Base-by-base conservation (phyloP, 2,329 filamentous ascomycete species). In the Phoma sp. region DNA sequence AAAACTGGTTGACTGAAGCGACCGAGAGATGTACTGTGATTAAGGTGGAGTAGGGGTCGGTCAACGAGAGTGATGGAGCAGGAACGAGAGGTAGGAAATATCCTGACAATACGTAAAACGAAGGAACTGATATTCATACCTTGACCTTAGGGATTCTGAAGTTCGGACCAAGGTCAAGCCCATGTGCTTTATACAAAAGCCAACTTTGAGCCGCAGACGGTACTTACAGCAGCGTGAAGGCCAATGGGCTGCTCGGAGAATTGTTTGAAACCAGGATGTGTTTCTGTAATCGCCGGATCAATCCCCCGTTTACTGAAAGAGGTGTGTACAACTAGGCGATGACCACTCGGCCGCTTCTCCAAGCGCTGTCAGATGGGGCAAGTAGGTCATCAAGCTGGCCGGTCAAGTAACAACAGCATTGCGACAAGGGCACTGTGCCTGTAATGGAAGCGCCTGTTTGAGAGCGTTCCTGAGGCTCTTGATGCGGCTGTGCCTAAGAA, bases 251-350 rank as follows among this genome's bases (percentile, higher is more conserved):
- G 47, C 49, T 62, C 67, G 69, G 69, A 71, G 71, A 74, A 73
- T 71, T 73, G 52, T 62, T 62, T 74, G 72, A 75, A 75, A 75
- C 73, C 62, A 62, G 60, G 65, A 64, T 61, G 57, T 64, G 73
- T 75, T 74, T 74, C 69, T 71, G 62, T 74, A 75, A 71, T 74
- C 74, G 74, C 72, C 72, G 65, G 65, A 68, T 66, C 56, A 59
- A 67, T 66, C 60, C 63, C 47, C 61, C 46, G 51, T 59, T 52
- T 56, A 51, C 63, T 69, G 50, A 56, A 67, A 66, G 55, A 57
- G 60, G 60, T 53, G 58, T 58, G 60, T 68, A 63, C 67, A 69
- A 72, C 69, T 66, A 64, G 57, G 56, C 58, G 47, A 62, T 62
- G 57, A 64, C 67, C 64, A 67, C 57, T 68, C 59, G 65, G 62